Evolutionary conservation across 1,284 basidiomycete species (phyloP).

Genomic region (Apiotrichum montevideense): DNA sequence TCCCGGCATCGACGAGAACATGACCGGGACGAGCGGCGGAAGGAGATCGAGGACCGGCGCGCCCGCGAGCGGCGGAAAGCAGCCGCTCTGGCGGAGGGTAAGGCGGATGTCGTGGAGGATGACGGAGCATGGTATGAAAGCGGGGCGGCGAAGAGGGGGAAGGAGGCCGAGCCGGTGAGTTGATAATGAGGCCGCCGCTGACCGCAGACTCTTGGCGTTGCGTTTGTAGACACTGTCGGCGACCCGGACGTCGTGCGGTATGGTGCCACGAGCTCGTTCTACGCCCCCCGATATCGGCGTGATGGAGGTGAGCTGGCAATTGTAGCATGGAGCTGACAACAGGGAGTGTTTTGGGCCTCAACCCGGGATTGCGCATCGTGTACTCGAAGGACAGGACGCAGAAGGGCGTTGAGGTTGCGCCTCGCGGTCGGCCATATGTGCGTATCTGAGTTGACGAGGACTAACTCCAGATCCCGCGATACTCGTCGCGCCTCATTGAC

Average conservation of each 20-base stretch:
- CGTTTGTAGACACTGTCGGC: constrained; percentile 29
- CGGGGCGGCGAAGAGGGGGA: too few species aligned
- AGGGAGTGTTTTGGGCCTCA: constrained; percentile 24
- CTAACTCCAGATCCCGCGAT: constrained; percentile 14
- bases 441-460: background rate
- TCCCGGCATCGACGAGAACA: background rate
- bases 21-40: constrained; percentile 9
- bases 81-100: background rate
- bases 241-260: constrained; percentile 29
- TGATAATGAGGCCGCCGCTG: too few species aligned
- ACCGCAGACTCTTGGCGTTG: background rate
- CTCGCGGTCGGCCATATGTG: constrained; percentile 29
- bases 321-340: background rate
- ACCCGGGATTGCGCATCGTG: constrained; percentile 24
- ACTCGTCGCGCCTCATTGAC: constrained; percentile 11
- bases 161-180: too few species aligned
- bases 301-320: constrained; percentile 16
- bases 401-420: constrained; percentile 31
- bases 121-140: constrained; percentile 34
- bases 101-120: constrained; percentile 5
- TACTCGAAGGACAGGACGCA: constrained; percentile 24
- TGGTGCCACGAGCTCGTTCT: constrained; percentile 17
- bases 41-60: constrained; percentile 16
- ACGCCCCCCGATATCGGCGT: constrained; percentile 25
- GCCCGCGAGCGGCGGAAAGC: constrained; percentile 7